Evolutionary conservation across 352 stramenopile species (phyloP).

Genomic region (Globisporangium takayamanum): DNA sequence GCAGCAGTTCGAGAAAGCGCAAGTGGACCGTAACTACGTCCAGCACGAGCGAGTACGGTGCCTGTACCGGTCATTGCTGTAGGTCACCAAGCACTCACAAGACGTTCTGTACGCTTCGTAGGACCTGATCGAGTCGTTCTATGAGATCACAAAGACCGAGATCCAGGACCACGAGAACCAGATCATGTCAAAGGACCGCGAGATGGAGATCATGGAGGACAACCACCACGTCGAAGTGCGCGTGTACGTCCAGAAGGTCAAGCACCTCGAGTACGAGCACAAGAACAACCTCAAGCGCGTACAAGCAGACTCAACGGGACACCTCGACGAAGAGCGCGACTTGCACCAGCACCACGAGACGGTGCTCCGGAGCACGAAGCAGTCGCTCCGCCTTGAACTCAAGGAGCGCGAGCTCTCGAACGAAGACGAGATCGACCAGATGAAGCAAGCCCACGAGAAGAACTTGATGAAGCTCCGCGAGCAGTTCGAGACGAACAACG

Average conservation of each 20-base stretch:
- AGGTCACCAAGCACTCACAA: background rate
- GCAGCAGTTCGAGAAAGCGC: conserved; percentile 88
- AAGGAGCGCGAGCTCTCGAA: conserved; percentile 84
- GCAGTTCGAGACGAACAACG: conserved; percentile 87
- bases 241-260: conserved; percentile 94
- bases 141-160: conserved; percentile 92
- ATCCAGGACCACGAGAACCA: conserved; percentile 89
- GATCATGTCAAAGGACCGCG: conserved; percentile 89
- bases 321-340: conserved; percentile 75
- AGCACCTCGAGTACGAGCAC: conserved; percentile 94
- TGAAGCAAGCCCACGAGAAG: conserved; percentile 91
- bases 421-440: conserved; percentile 82
- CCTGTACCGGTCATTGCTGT: background rate
- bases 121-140: conserved; percentile 95
- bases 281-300: conserved; percentile 91
- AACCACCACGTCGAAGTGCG: conserved; percentile 91
- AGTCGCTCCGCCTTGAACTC: conserved; percentile 70
- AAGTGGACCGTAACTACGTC: conserved; percentile 92
- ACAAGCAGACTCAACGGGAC: conserved; percentile 45
- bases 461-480: conserved; percentile 89
- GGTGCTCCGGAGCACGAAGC: conserved; percentile 64
- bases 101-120: conserved; percentile 15
- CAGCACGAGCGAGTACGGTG: conserved; percentile 84
- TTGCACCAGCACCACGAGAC: conserved; percentile 58
- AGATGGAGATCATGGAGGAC: conserved; percentile 95